Percentiles rank a stretch among this genome's conserved stretches.
Conservation (phyloP, 768 basidiomycete species). For the Lactarius trivialis region DNA sequence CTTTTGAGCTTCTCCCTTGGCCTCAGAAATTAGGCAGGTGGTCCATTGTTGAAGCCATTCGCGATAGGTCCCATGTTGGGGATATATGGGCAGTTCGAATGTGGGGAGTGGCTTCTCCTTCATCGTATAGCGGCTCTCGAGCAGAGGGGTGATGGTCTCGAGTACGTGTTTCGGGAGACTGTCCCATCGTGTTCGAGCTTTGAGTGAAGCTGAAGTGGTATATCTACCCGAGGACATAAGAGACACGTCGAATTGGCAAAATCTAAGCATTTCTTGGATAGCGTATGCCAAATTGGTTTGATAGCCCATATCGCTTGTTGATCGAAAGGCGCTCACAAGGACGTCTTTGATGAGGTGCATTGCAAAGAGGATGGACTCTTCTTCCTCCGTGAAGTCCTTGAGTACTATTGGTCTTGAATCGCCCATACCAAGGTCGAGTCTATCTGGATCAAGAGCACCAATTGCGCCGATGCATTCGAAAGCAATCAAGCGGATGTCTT, state of each 20-base stretch:
- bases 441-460: constrained; percentile 93
- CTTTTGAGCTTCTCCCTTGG: constrained; percentile 50
- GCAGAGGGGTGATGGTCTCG: constrained; percentile 79
- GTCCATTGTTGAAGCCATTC: constrained; percentile 97
- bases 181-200: constrained; percentile 72
- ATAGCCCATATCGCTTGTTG: constrained; percentile 90
- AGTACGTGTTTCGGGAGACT: constrained; percentile 73
- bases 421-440: constrained; percentile 59
- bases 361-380: constrained; percentile 72
- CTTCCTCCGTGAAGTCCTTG: constrained; percentile 73
- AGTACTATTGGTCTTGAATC: constrained; percentile 66
- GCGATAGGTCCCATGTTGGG: constrained; percentile 69
- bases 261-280: constrained; percentile 84
- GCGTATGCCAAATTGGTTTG: constrained; percentile 85
- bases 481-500: constrained; percentile 59
- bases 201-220: constrained; percentile 46
- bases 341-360: constrained; percentile 80
- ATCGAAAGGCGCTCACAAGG: constrained; percentile 83
- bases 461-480: constrained; percentile 89
- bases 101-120: constrained; percentile 31
- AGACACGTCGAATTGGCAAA: constrained; percentile 80
- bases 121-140: constrained; percentile 55
- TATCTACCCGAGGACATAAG: constrained; percentile 51
- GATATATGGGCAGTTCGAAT: constrained; percentile 70
- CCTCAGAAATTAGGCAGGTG: constrained; percentile 64